Evolutionary conservation across 805 yeast species (phyloP).

Genomic region (Candida corydali): DNA sequence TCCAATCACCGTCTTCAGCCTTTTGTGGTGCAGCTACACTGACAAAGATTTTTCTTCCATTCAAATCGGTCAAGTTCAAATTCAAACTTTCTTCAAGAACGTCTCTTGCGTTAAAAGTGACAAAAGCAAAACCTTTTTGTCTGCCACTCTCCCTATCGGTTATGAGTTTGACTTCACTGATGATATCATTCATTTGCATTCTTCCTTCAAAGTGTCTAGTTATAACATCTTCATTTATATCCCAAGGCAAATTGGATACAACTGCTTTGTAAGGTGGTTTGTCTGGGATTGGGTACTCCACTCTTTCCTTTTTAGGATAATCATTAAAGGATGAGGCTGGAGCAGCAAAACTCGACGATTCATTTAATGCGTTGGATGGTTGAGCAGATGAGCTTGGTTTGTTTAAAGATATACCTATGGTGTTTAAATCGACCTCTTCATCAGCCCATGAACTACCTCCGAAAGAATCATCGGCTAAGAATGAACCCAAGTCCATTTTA

Average conservation of each 20-base stretch:
- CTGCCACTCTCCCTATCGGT: constrained; percentile 60
- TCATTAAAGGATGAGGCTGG: constrained; percentile 9
- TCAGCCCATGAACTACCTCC: constrained; percentile 85
- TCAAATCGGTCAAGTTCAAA: constrained; percentile 40
- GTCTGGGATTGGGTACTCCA: constrained; percentile 84
- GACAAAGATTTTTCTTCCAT: constrained; percentile 49
- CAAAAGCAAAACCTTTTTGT: constrained; percentile 55
- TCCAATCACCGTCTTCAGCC: constrained; percentile 45
- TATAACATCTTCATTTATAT: constrained; percentile 61
- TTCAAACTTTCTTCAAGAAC: constrained; percentile 49
- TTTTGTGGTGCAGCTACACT: constrained; percentile 58
- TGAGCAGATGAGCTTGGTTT: constrained; percentile 18
- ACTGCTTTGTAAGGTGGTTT: constrained; percentile 91
- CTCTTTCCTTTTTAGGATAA: constrained; percentile 46
- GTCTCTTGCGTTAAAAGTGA: constrained; percentile 45
- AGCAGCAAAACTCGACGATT: constrained; percentile 11
- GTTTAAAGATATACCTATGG: constrained; percentile 43
- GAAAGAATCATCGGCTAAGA: constrained; percentile 70
- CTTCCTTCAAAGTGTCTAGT: constrained; percentile 59
- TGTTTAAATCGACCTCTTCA: constrained; percentile 67
- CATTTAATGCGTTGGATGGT: too few relatives aligned
- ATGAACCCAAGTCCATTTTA: constrained; percentile 84
- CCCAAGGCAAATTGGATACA: constrained; percentile 82
- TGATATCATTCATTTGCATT: constrained; percentile 46
- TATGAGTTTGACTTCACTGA: constrained; percentile 69